These are phyloP conservation scores for Candida quercuum DNA, from an alignment of 805 yeast genomes.

Conservation along the genomic window DNA sequence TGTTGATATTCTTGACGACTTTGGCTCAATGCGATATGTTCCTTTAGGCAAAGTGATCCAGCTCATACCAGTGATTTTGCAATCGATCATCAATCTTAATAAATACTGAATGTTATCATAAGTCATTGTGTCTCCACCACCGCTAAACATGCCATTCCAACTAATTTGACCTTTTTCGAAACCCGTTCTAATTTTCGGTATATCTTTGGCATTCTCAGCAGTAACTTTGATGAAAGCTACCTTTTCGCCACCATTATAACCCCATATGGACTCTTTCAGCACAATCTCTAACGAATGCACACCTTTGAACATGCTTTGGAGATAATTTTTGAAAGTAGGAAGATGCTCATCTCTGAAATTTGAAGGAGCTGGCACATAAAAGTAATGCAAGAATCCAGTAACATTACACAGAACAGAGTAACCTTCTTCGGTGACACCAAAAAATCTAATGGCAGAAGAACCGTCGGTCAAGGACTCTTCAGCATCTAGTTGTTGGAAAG, in stretches of 20 bases:
- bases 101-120: conserved; percentile 89
- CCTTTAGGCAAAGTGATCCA: conserved; percentile 89
- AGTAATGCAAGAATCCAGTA: conserved; percentile 81
- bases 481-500: conserved; percentile 91
- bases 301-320: conserved; percentile 47
- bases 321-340: conserved; percentile 36
- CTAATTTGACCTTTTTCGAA: conserved; percentile 80
- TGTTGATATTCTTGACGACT: conserved; percentile 47
- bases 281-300: conserved; percentile 59
- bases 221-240: conserved; percentile 75
- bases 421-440: conserved; percentile 89
- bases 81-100: conserved; percentile 85
- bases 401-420: conserved; percentile 87
- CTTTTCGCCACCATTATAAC: conserved; percentile 73
- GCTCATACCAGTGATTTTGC: conserved; percentile 91
- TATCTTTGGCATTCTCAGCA: conserved; percentile 58
- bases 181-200: conserved; percentile 65
- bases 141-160: conserved; percentile 58
- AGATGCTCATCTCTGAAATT: conserved; percentile 61
- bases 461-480: conserved; percentile 69
- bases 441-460: conserved; percentile 68
- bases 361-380: conserved; percentile 86
- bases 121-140: conserved; percentile 51
- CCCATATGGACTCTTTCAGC: conserved; percentile 88
- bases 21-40: conserved; percentile 48